Evolutionary conservation across 2,329 filamentous ascomycete species (phyloP), one percentile per base, ranked within the genome.

Genomic region (Botryotinia convoluta): DNA sequence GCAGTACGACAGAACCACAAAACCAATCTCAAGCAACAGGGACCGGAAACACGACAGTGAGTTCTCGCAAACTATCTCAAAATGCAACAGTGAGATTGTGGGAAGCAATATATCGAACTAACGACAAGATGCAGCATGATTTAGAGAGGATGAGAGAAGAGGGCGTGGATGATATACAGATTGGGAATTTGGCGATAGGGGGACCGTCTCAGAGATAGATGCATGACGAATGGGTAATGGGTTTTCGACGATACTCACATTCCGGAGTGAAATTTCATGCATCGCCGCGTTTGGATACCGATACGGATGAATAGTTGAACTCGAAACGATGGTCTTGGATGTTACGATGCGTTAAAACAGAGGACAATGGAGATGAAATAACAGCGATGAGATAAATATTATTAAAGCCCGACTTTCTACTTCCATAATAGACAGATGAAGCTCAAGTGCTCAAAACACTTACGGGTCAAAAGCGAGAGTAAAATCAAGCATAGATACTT

Each of bases 201-300:
- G 44, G 16, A 18, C 5, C 16, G 16, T 22, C 4, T 7, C 5
- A 14, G 22, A 39, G 10, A 7, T 39, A 5, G 29, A 22, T 51
- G 3, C 4, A 12, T 3, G n/a, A 4, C 20, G 45, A 22, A 48
- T 48, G 45, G 20, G 20, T 22, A 22, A 22, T 12, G 9, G 20
- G 9, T 2, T 12, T n/a, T n/a, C 48, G 26, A 54, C 26, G 10
- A n/a, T n/a, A 0, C 12, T n/a, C 26, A 9, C 0, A 10, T 48
- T 1, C 12, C 2, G 8, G 4, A 8, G 45, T 10, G 4, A 9
- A 48, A 2, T 4, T 12, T 48, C 45, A 26, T 1, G 8, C 45
- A 22, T 48, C 45, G 20, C 4, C 8, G 45, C 8, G 0, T 51
- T 22, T 26, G 45, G 22, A n/a, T 51, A n/a, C 22, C 9, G 22